Evolutionary conservation across 768 basidiomycete genomes (phyloP).

Genomic region (Termitomyces sp.): DNA sequence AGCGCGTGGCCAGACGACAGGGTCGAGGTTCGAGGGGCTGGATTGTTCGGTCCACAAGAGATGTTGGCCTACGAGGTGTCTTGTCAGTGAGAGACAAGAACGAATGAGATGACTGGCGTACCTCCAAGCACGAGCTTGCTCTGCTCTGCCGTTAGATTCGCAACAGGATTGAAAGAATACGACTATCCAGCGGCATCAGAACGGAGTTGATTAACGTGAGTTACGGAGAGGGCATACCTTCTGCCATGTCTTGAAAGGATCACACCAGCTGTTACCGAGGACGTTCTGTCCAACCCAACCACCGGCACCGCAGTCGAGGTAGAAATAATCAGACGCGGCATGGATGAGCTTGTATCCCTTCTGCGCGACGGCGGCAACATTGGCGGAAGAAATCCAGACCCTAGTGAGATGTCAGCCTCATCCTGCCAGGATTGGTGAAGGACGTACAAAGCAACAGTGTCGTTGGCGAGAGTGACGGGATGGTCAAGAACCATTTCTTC

Average conservation of each 20-base stretch:
- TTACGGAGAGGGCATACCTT: slow-evolving; percentile 35
- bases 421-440: neutral
- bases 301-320: slow-evolving; percentile 76
- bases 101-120: slow-evolving; percentile 19
- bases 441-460: slow-evolving; percentile 56
- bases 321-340: slow-evolving; percentile 73
- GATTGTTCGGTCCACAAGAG: slow-evolving; percentile 77
- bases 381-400: slow-evolving; percentile 68
- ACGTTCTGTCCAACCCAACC: slow-evolving; percentile 57
- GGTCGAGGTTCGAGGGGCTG: slow-evolving; percentile 60
- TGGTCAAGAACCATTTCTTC: slow-evolving; percentile 72
- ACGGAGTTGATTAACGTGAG: neutral
- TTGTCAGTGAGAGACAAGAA: neutral
- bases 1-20: slow-evolving; percentile 69
- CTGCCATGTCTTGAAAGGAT: slow-evolving; percentile 81
- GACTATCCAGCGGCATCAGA: slow-evolving; percentile 23
- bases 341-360: slow-evolving; percentile 65
- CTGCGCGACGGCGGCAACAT: slow-evolving; percentile 56
- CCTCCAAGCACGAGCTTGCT: slow-evolving; percentile 64
- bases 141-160: slow-evolving; percentile 49
- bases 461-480: slow-evolving; percentile 42
- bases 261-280: slow-evolving; percentile 64
- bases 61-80: slow-evolving; percentile 45
- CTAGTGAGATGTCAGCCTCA: slow-evolving; percentile 23
- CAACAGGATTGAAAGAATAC: slow-evolving; percentile 73